Base-by-base conservation (phyloP, 2,329 filamentous ascomycete species). In the Thielaviopsis ethacetica region DNA sequence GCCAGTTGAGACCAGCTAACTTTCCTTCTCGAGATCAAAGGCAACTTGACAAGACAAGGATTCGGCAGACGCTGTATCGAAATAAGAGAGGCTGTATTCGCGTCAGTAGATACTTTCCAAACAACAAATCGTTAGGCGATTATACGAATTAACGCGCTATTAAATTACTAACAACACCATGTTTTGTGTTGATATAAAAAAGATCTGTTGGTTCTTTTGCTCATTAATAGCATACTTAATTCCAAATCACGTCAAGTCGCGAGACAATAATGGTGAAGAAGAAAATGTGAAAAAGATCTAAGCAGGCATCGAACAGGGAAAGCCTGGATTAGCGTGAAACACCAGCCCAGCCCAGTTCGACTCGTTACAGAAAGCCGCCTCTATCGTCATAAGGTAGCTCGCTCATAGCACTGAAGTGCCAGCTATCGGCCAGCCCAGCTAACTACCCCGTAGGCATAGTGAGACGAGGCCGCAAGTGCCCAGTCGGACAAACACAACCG, bases 271-370 rank as follows among this genome's bases (percentile, higher is more conserved):
- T 53, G 5, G 6, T 34, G 26, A 53, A 15, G 34, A 53, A 53
- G 12, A 17, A 53, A 30, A 53, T 10, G 13, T 13, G 49, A 53
- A 30, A 53, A 26, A 30, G 24, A 26, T 53, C 26, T 53, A 53
- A 53, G 52, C 52, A 53, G 26, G 24, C 5, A 53, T 26, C 24
- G 24, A 30, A 53, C 21, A 27, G 26, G 38, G 38, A n/a, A n/a
- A n/a, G 24, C 52, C 52, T 53, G 26, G 21, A n/a, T 53, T 53
- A 53, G 52, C n/a, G 24, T 53, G 52, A 53, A 53, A 53, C 52
- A 30, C 52, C 52, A 53, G 17, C 24, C 15, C 15, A 44, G 13
- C 38, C 38, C 38, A 44, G 15, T 15, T n/a, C 38, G 15, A n/a
- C 38, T n/a, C 38, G 15, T 44, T 17, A n/a, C 38, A 44, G 13